Evolutionary conservation across 139 green algal species (phyloP), one percentile per base, ranked within the genome.

Genomic region (Auxenochlorella protothecoides): DNA sequence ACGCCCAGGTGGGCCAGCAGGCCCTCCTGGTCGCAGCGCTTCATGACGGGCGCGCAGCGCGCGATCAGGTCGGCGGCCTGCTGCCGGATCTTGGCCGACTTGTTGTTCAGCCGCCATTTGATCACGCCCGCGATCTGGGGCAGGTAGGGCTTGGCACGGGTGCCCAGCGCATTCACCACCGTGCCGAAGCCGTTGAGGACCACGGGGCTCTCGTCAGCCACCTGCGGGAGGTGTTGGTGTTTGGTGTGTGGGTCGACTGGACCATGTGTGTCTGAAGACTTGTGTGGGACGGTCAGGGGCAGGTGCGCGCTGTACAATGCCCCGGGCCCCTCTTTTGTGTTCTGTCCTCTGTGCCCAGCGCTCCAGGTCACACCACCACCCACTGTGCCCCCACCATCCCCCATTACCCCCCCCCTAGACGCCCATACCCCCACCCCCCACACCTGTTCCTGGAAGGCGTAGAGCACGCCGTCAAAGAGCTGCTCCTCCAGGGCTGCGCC

Each of bases 31-130:
- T 92, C 86, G 77, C 95, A 99, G 14, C 84, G 76, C 74, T 89
- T 90, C 91, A 98, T 93, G n/a, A 97, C 93, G 3, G 87, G 80
- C 3, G 95, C 95, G 74, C 97, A 96, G 71, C 89, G 84, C 5
- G 89, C 85, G 66, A 98, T 97, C 15, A 99, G 85, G 84, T 99
- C 95, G 4, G 94, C 95, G 4, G 95, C 95, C 86, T 84, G 74
- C 85, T 98, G 90, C 53, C 95, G 83, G 69, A 97, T 90, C 78
- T 96, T 93, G 66, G 95, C 90, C 59, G 71, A 84, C 82, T 98
- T 98, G 89, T 99, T 97, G 87, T 99, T 98, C 27, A 99, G 87
- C 56, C 95, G 85, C 95, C 95, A 99, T 86, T 99, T 99, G 89
- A 99, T 97, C 66, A 90, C 98, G 54, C 95, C 95, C 82, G 87